Percentiles rank a stretch among this genome's conserved stretches.
These are phyloP conservation scores for Leccinum pseudoinsigne DNA, from an alignment of 1,284 basidiomycete genomes.

Conservation along the genomic window DNA sequence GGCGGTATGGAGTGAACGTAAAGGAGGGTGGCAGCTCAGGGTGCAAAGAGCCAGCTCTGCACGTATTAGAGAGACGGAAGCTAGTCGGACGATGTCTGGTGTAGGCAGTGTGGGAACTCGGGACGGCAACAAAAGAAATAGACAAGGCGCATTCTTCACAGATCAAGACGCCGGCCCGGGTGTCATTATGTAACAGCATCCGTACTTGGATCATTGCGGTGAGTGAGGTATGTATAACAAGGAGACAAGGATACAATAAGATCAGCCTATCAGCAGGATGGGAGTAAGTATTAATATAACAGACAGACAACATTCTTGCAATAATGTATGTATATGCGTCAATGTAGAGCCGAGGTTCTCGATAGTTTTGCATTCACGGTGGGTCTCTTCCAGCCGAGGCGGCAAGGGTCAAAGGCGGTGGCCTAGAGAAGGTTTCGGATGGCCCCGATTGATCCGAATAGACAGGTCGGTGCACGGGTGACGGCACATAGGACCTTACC, in stretches of 20 bases:
- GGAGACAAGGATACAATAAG: conserved; percentile 19
- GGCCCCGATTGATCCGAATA: too few species aligned
- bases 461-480: too few species aligned
- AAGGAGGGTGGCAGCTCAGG: neutral
- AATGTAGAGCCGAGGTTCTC: neutral
- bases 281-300: conserved; percentile 22
- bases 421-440: too few species aligned
- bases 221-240: conserved; percentile 16
- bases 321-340: conserved; percentile 24
- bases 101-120: conserved; percentile 12
- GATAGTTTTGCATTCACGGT: conserved; percentile 14
- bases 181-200: neutral
- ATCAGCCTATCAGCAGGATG: conserved; percentile 23
- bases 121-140: neutral
- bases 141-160: neutral
- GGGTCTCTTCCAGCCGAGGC: conserved; percentile 12
- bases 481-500: too few species aligned
- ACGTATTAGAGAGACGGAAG: conserved; percentile 5
- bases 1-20: conserved; percentile 24
- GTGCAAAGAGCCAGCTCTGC: conserved; percentile 35
- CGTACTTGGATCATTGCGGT: neutral
- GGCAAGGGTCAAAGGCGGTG: conserved; percentile 40
- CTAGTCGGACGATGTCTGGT: conserved; percentile 6
- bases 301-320: conserved; percentile 10
- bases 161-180: neutral